Base-by-base conservation (phyloP, 139 green algal species). In the Marvania coccoides region DNA sequence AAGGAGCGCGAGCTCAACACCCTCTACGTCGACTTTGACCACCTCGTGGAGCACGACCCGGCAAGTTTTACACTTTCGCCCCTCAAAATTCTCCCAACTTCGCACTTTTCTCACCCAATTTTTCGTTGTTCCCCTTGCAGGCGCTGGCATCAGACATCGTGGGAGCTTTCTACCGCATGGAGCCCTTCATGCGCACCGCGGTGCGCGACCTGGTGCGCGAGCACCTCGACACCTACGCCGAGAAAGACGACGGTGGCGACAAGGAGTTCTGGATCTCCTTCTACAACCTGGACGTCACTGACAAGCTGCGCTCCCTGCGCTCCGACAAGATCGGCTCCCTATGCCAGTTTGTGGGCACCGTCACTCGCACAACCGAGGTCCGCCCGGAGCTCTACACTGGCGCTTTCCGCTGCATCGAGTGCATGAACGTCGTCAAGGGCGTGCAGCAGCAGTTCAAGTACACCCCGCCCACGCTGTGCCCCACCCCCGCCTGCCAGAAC, bases 361-460 rank as follows among this genome's bases (percentile, higher is more conserved):
- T 99, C 12, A 98, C 94, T 3, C 84, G 95, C 45, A 96, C 90
- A 29, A 93, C 81, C 23, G 94, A 98, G 61, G 95, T 99, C 48
- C 72, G 86, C 14, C 88, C 95, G 12, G 94, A 99, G 84, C 86
- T 99, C 40, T 91, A 89, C 66, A 78, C 86, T 36, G 95, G 81
- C 28, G 81, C 87, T 15, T 99, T 98, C 85, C 83, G 73, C 35
- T 99, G 94, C 81, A 59, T 83, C 47, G 73, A 89, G 30, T 99
- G 94, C 75, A 71, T 72, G 48, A 77, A 69, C 5, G 33, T 85
- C 31, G 66, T 88, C 12, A 56, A 34, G 7, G 77, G 89, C 47
- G 85, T 99, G 28, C 83, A 97, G 75, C 95, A 99, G 82, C 90
- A 99, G 69, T 99, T 97, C 81, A 95, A 94, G 68, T 96, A 89